Evolutionary conservation across 2,329 filamentous ascomycete genomes (phyloP), one percentile per base, ranked within the genome.

Genomic region (Neopestalotiopsis sp.): DNA sequence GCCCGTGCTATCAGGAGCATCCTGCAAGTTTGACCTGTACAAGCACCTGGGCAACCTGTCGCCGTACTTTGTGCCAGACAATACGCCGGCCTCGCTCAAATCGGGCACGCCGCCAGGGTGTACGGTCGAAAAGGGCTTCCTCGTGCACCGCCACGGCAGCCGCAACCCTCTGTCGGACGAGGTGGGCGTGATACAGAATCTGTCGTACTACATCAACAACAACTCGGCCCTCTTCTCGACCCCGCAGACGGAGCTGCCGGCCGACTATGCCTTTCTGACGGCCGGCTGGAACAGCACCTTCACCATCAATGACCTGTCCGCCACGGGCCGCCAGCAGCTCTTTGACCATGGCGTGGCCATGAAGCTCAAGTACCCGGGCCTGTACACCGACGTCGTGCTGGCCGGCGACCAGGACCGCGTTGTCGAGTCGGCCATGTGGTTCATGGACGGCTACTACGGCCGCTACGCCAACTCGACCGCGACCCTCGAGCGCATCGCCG

Each of bases 141-240:
- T 75, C 1, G 62, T 75, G 20, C 73, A 74, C 60, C 67, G 73
- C 3, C 73, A 75, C 40, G 73, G 73, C 32, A 74, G 72, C 40
- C 71, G 72, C 4, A 66, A 73, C 12, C 72, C 73, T 4, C 70
- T 73, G 56, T 66, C 61, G 6, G 69, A 73, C 13, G 72, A 75
- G 65, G 56, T 73, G n/a, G 64, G 24, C 12, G 63, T 67, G 24
- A 72, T 75, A 38, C 68, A 68, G 61, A 61, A 68, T 60, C 65
- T 75, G 34, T 65, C 71, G 6, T 67, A 69, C 65, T 74, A 74
- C 42, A 69, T 74, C 57, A 68, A 68, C 34, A 71, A 72, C 40
- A 71, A 74, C 34, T 69, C 72, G 32, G 71, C 64, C 9, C 20
- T 72, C 9, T 73, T 74, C 63, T 70, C 70, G 1, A 52, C 68